Conservation (phyloP, 805 yeast genomes). For the Ascoidea asiatica region DNA sequence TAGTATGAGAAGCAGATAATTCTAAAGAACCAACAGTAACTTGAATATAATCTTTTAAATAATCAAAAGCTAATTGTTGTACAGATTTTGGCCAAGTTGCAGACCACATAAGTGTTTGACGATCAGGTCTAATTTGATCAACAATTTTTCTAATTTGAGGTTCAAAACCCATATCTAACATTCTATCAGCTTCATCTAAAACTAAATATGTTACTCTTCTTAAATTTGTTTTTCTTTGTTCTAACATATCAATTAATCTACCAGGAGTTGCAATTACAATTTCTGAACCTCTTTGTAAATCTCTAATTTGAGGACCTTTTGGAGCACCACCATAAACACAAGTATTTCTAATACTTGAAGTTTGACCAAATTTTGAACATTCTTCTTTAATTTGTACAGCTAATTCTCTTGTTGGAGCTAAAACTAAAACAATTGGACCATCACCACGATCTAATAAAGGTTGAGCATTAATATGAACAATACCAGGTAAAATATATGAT, state of each 20-base stretch:
- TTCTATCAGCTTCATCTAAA: constrained; percentile 98
- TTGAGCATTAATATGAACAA: constrained; percentile 97
- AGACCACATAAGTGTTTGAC: constrained; percentile 99
- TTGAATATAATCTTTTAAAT: constrained; percentile 85
- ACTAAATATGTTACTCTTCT: constrained; percentile 95
- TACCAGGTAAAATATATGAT: constrained; percentile 92
- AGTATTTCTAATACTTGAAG: constrained; percentile 89
- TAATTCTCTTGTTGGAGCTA: constrained; percentile 98
- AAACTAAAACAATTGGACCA: constrained; percentile 90
- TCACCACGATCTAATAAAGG: constrained; percentile 88
- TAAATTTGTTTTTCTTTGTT: constrained; percentile 86
- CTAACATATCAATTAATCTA: constrained; percentile 95
- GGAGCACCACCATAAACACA: constrained; percentile 99
- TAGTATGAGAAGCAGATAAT: constrained; percentile 91
- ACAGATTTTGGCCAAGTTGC: constrained; percentile 99
- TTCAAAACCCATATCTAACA: constrained; percentile 99
- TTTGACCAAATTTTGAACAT: constrained; percentile 85
- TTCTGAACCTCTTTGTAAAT: constrained; percentile 88
- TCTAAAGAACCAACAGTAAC: constrained; percentile 94
- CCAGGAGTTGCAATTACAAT: constrained; percentile 98
- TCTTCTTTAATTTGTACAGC: constrained; percentile 96
- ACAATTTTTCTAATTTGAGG: constrained; percentile 98
- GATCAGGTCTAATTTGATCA: constrained; percentile 96
- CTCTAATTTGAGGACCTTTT: constrained; percentile 95
- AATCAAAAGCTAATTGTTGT: constrained; percentile 84